Evolutionary conservation across 169 alveolate species (phyloP), one percentile per base, ranked within the genome.

Genomic region (Cyclospora cayetanensis): DNA sequence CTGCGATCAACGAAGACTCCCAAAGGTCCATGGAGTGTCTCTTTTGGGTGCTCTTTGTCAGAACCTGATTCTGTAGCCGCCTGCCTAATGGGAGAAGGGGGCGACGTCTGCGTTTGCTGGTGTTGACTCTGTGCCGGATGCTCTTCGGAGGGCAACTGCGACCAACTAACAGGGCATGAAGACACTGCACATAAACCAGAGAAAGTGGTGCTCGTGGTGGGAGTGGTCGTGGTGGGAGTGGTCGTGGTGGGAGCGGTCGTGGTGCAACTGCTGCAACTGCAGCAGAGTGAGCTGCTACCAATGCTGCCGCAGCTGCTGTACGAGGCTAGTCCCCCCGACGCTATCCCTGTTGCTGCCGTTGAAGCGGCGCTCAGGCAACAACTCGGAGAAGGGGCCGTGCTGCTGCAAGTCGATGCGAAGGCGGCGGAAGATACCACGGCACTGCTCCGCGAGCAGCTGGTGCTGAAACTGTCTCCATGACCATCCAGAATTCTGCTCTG

Each of bases 281-380:
- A 42, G 86, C 86, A 39, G 68, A 63, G 43, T 4, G 25, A 46
- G 65, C 41, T 42, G 86, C 66, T 76, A 66, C 66, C 66, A 25
- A 70, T 20, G 52, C 83, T 70, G 83, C 55, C 42, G 31, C 55
- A 20, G 83, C 86, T 76, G 86, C 68, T 43, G 86, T 66, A 42
- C 9, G 42, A 5, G 3, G 15, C 34, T 5, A 76, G 86, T n/a
- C 42, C 43, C 27, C 66, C 43, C 2, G 86, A n/a, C n/a, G n/a
- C n/a, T n/a, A n/a, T 43, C 41, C 39, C 55, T 11, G 60, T 15
- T 11, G 60, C 60, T 46, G 60, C 60, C 15, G 60, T 15, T 76
- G 66, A 63, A 34, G 86, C 68, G 42, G 46, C 25, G 86, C 68
- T n/a, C 35, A 22, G 27, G 68, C 86, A 25, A 66, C 15, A 41